Conservation (phyloP, 306 rosid genomes). For the Prinsepia uniflora region DNA sequence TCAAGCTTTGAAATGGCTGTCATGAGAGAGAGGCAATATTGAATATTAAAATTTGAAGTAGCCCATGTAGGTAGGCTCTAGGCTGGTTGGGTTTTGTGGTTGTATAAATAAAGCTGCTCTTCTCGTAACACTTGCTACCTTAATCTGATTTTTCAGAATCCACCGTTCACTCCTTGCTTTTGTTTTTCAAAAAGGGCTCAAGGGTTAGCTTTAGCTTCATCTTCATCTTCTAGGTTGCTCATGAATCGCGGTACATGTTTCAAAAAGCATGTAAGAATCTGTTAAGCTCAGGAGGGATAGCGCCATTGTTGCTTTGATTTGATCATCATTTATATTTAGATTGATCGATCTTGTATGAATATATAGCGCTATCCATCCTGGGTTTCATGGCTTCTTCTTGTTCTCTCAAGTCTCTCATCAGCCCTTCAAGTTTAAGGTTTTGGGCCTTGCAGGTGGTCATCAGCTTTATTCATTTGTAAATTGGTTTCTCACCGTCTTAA, state of each 20-base stretch:
- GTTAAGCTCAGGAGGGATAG: constrained; percentile 99
- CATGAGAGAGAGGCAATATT: too few relatives aligned
- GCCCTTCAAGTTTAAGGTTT: too few relatives aligned
- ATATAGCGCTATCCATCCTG: constrained; percentile 88
- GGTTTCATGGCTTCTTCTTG: constrained; percentile 73
- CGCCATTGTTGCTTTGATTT: constrained; percentile 40
- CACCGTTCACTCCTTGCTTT: neutral
- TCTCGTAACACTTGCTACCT: neutral
- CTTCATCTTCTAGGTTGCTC: neutral
- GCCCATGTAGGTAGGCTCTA: too few relatives aligned
- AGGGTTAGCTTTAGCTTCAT: neutral
- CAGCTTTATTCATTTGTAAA: too few relatives aligned
- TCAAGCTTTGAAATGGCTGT: too few relatives aligned
- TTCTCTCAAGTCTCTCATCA: constrained; percentile 13
- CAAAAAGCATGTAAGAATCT: constrained; percentile 38
- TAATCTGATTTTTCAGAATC: constrained; percentile 3
- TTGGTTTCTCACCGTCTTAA: too few relatives aligned
- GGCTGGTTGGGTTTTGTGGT: neutral
- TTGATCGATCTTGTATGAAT: neutral
- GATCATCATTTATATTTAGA: neutral
- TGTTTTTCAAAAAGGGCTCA: neutral
- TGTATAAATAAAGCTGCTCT: constrained; percentile 17
- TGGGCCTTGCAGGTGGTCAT: too few relatives aligned
- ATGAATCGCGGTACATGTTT: neutral
- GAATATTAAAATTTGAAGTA: too few relatives aligned